Evolutionary conservation across 2,329 filamentous ascomycete genomes (phyloP).

Genomic region (Aurifilum marmelostoma): DNA sequence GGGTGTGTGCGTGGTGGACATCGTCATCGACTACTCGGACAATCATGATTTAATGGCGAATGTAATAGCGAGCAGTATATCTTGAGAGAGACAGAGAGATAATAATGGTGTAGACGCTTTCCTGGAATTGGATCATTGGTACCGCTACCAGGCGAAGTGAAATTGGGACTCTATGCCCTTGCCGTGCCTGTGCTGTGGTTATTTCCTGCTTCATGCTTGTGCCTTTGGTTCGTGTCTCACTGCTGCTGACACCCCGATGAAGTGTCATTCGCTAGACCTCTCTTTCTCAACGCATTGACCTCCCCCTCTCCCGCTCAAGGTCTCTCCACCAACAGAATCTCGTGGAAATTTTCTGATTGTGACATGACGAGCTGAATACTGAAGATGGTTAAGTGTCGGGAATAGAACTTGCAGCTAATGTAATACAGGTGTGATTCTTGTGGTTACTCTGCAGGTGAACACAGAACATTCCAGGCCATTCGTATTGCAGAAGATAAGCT

Average conservation of each 20-base stretch:
- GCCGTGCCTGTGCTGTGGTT: too few species aligned
- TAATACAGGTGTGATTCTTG: background rate
- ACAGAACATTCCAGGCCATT: background rate
- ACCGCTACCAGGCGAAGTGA: background rate
- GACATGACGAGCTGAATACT: background rate
- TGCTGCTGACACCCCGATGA: background rate
- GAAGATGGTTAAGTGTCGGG: background rate
- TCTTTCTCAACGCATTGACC: background rate
- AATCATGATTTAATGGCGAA: constrained; percentile 45
- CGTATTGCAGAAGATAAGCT: too few species aligned
- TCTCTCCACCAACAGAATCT: background rate
- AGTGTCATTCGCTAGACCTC: background rate
- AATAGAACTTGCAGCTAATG: background rate
- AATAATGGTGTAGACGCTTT: background rate
- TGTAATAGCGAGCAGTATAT: constrained; percentile 39
- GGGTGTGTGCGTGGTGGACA: constrained; percentile 50
- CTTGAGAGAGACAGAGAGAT: constrained; percentile 11
- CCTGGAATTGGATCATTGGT: background rate
- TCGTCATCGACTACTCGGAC: constrained; percentile 49
- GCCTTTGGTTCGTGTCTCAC: background rate
- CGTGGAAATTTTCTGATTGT: background rate
- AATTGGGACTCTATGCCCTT: background rate
- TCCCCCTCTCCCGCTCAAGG: too few species aligned
- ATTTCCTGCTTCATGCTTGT: background rate
- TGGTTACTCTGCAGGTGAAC: background rate